phyloP scores from a whole-genome alignment of 805 yeast species.

The Spathaspora passalidarum region DNA sequence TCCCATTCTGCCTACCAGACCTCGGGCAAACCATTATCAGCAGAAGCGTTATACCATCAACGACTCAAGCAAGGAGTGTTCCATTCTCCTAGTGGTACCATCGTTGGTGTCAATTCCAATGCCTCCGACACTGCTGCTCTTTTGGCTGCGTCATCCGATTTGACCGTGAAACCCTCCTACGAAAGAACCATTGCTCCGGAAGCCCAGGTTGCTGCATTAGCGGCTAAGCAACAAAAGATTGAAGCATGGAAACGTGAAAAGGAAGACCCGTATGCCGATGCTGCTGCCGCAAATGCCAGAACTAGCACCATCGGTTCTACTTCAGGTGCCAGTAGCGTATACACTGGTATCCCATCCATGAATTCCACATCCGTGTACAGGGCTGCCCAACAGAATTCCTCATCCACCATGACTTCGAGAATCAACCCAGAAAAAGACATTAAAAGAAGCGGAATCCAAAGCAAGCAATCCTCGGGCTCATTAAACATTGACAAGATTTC shows the following conservation, averaged over 20 bases:
- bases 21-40: constrained; percentile 67
- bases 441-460: constrained; percentile 32
- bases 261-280: constrained; percentile 46
- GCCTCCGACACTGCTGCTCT: constrained; percentile 79
- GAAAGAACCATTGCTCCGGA: constrained; percentile 57
- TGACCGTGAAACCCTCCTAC: constrained; percentile 58
- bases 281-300: constrained; percentile 42
- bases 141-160: constrained; percentile 65
- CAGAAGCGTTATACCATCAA: constrained; percentile 73
- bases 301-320: constrained; percentile 8
- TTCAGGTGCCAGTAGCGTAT: constrained; percentile 13
- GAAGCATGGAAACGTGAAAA: constrained; percentile 47
- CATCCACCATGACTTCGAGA: constrained; percentile 44
- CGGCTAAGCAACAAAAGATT: constrained; percentile 42
- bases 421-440: constrained; percentile 38
- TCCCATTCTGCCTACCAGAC: constrained; percentile 56
- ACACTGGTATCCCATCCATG: constrained; percentile 29
- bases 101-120: constrained; percentile 62
- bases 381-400: constrained; percentile 37
- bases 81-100: constrained; percentile 45
- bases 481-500: constrained; percentile 35
- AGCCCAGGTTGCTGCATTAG: constrained; percentile 64
- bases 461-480: constrained; percentile 19
- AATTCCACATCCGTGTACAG: constrained; percentile 28
- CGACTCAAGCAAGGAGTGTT: constrained; percentile 67